Base-by-base conservation (phyloP, 2,329 filamentous ascomycete genomes). In the Aspergillus bombycis region DNA sequence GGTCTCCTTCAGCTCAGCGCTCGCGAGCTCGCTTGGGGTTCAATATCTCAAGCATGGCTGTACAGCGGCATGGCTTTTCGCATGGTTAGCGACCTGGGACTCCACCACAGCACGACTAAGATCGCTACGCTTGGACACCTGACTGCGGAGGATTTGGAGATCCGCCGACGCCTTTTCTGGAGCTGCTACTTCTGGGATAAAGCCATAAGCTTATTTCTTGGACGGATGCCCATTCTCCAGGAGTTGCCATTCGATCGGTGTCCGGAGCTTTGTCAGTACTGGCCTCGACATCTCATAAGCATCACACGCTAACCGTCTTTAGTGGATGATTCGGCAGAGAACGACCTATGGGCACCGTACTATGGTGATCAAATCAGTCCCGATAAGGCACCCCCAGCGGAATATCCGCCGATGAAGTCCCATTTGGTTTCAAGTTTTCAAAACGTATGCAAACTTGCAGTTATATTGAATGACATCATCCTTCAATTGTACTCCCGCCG, bases 391-490 rank as follows among this genome's bases (percentile, higher is more conserved):
- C 65, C 43, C 11, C 43, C 21, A 1, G 11, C 2, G 14, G 30
- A 30, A 16, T 58, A 58, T 19, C 28, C 43, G 11, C 69, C 71
- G 34, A 67, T 62, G 26, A 67, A 71, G 43, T 71, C 71, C n/a
- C 65, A 74, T 53, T 64, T 71, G 16, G 63, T 74, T 9, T 73
- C 71, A 9, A 73, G 71, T 61, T 75, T 75, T 52, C 68, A 66
- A 30, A 64, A 69, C 32, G 54, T 72, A 32, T 74, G 72, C 64
- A 72, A 75, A 57, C 76, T 85, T 0, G 82, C 80, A 4, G 71
- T 82, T 9, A 78, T 82, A 23, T 74, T 84, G 70, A 81, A 82
- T 57, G 77, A 74, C 60, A 81, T 80, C 57, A 73, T 78, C 58
- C 79, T 77, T 59, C 78, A 74, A 57, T 75, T 83, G 5, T 83